Evolutionary conservation across 371 early-diverging fungal species (phyloP).

Genomic region (Quaeritorhiza haematococci): DNA sequence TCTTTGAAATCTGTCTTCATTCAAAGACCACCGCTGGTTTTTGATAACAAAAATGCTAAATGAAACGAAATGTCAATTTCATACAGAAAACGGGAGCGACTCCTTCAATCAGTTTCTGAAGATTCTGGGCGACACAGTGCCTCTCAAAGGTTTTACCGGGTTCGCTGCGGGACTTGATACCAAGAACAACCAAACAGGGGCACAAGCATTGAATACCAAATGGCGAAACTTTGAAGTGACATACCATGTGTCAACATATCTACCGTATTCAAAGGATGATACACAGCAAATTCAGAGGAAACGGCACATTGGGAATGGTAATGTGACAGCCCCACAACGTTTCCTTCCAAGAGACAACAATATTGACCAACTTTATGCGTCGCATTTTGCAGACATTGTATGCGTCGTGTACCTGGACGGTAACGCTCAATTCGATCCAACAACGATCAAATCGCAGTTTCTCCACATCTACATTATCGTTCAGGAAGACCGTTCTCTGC

Average conservation of each 20-base stretch:
- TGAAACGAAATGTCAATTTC: background rate
- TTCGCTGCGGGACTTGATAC: conserved; percentile 35
- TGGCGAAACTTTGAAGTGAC: conserved; percentile 32
- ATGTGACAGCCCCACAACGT: too few species aligned
- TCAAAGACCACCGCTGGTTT: background rate
- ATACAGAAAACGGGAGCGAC: conserved; percentile 14
- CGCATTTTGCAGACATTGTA: conserved; percentile 55
- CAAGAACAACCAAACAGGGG: conserved; percentile 22
- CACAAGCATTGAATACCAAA: conserved; percentile 22
- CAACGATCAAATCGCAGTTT: conserved; percentile 61
- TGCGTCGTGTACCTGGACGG: conserved; percentile 65
- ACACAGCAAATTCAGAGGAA: conserved; percentile 35
- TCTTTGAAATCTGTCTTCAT: background rate
- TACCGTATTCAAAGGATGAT: conserved; percentile 27
- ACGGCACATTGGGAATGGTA: conserved; percentile 29
- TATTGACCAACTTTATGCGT: background rate
- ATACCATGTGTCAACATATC: conserved; percentile 39
- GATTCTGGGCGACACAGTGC: conserved; percentile 23
- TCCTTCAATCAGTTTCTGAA: conserved; percentile 24
- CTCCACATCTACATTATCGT: conserved; percentile 68
- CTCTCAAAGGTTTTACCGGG: conserved; percentile 25
- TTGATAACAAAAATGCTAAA: background rate
- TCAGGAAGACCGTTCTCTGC: conserved; percentile 29
- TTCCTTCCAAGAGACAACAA: background rate
- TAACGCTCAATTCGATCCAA: conserved; percentile 49